These are phyloP conservation scores for Pelargonium exstipulatum DNA, from an alignment of 441 rosid genomes.

Conservation along the genomic window DNA sequence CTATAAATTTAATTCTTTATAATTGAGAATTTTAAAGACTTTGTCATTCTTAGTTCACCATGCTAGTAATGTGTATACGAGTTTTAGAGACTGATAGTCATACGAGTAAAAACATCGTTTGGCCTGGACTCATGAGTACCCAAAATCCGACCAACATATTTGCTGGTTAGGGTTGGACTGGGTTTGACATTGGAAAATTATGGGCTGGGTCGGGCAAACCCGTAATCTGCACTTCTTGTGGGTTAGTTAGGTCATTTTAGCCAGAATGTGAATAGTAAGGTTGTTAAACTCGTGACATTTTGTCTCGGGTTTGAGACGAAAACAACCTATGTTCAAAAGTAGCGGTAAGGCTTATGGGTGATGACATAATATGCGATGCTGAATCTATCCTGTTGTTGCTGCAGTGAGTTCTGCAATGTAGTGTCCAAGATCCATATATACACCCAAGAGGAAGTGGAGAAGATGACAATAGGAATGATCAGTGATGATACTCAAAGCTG, in stretches of 20 bases:
- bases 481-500: slow-evolving; percentile 83
- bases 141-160: not conserved
- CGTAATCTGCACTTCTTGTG: too few species aligned
- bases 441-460: slow-evolving; percentile 86
- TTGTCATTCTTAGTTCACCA: not conserved
- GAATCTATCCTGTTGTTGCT: slow-evolving; percentile 14
- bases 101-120: not conserved
- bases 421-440: slow-evolving; percentile 81
- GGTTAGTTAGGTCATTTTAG: too few species aligned
- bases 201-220: too few species aligned
- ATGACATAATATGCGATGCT: too few species aligned
- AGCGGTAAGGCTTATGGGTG: too few species aligned
- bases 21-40: not conserved
- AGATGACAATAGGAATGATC: slow-evolving; percentile 48
- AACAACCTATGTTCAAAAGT: too few species aligned
- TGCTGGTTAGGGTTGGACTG: not conserved
- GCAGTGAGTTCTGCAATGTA: slow-evolving; percentile 80
- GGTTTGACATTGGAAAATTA: too few species aligned
- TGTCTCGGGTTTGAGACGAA: too few species aligned
- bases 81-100: not conserved
- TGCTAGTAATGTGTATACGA: not conserved
- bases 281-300: too few species aligned
- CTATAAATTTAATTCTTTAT: slow-evolving; percentile 11
- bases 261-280: too few species aligned
- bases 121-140: too few species aligned